Base-by-base conservation (phyloP, 768 basidiomycete genomes). In the Tricholoma hemisulphureum region DNA sequence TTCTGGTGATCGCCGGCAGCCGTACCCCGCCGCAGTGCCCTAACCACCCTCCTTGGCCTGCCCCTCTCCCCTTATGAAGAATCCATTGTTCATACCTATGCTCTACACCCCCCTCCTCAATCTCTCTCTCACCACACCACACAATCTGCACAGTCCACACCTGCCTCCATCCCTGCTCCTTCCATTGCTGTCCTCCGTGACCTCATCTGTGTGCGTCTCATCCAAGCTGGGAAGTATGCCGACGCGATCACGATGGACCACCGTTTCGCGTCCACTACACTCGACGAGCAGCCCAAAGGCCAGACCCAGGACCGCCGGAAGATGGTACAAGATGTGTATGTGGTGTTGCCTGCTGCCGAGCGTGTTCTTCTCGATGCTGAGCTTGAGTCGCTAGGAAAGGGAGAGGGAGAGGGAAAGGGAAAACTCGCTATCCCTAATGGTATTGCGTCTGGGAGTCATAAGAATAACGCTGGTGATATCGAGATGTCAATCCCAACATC, bases 211-310 rank as follows among this genome's bases (percentile, higher is more conserved):
- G 83, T 88, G 14, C 86, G 92, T 9, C 81, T 93, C 8, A 81
- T 93, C 31, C 87, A 91, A 65, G 80, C 77, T 2, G 91, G 90
- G 3, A 81, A 83, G 57, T 85, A 87, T 63, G 72, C 80, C 0
- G 83, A 85, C n/a, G 92, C 90, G 8, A 82, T 93, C 66, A 87
- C 86, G 72, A 77, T 90, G 41, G 90, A 93, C 68, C 81, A 83
- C 51, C 77, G 81, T 63, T 86, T 90, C 61, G 69, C 77, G 37
- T 70, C 77, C 9, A 66, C 74, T n/a, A 75, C 79, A 6, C 58
- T 75, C n/a, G 64, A 74, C 41, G 70, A 78, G 54, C 46, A 48
- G 7, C 67, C 72, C 41, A 64, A 73, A 50, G 29, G 18, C 9
- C 26, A 78, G 24, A 74, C 80, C 2, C 73, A 78, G 60, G 82